These are phyloP conservation scores for Penicillium italicum DNA, from an alignment of 2,329 filamentous ascomycete species.

Conservation along the genomic window DNA sequence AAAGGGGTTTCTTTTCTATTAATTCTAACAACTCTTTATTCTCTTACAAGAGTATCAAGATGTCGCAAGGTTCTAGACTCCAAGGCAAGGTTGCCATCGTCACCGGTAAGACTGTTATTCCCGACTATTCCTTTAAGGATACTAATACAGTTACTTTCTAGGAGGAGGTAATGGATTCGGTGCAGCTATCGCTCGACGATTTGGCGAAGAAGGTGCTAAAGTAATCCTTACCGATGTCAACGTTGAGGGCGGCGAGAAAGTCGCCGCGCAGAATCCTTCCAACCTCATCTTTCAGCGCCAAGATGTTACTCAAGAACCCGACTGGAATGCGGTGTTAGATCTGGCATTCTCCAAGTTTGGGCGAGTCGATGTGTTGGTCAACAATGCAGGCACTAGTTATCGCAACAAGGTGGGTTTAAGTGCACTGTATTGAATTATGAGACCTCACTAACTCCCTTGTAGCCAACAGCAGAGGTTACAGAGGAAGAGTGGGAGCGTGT, in stretches of 20 bases:
- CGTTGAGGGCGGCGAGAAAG: slow-evolving; percentile 30
- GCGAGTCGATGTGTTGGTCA: slow-evolving; percentile 45
- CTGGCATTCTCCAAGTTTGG: slow-evolving; percentile 31
- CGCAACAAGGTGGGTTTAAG: slow-evolving; percentile 38
- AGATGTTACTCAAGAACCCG: slow-evolving; percentile 34
- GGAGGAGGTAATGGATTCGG: slow-evolving; percentile 45
- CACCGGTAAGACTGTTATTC: slow-evolving; percentile 35
- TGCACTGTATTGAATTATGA: not conserved
- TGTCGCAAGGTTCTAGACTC: slow-evolving; percentile 31
- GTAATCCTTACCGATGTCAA: slow-evolving; percentile 45
- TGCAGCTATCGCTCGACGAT: slow-evolving; percentile 40
- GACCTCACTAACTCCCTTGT: not conserved
- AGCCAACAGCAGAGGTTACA: slow-evolving; percentile 43
- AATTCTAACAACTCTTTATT: not conserved
- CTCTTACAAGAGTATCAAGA: slow-evolving; percentile 2
- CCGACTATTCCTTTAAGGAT: not conserved
- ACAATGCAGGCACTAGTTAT: slow-evolving; percentile 47
- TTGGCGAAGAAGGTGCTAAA: slow-evolving; percentile 41
- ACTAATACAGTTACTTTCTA: not conserved
- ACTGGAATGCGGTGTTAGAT: slow-evolving; percentile 35
- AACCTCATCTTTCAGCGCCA: slow-evolving; percentile 34
- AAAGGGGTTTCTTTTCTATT: not conserved
- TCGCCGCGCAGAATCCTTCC: slow-evolving; percentile 29
- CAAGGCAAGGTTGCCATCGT: slow-evolving; percentile 47
- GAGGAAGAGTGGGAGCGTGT: slow-evolving; percentile 45